Evolutionary conservation across 2,329 filamentous ascomycete genomes (phyloP), one percentile per base, ranked within the genome.

Genomic region (Madurella fahalii): DNA sequence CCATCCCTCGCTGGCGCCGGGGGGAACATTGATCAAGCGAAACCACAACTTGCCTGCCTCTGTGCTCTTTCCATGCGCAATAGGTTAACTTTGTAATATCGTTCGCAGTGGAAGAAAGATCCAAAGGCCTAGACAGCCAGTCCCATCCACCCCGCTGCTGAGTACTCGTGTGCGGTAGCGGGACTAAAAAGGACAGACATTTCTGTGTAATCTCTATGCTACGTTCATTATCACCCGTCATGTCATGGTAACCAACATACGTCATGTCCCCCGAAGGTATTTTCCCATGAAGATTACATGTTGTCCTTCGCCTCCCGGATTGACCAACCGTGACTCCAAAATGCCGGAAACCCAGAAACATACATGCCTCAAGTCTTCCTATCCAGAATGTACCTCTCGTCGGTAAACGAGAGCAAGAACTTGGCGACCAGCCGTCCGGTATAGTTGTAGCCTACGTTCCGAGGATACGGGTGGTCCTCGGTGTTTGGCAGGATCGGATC

Each of bases 181-280:
- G 81, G 81, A 84, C 81, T 84, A 84, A 77, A 77, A 77, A 75
- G 78, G 80, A 80, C 79, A 78, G 66, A 84, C 78, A 83, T 77
- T 32, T 54, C 40, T 16, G 15, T 34, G 40, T 18, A 30, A 30
- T 48, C 41, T 16, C 12, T 50, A 40, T 40, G 16, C 37, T 48
- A 39, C 18, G 18, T 37, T 30, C 17, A 25, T 48, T 40, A 18
- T 47, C 46, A 47, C 16, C 16, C 30, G 13, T 53, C 50, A 42
- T 30, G 32, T 40, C 25, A 40, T 52, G 18, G 40, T 48, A 25
- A 25, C 25, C 25, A 25, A 25, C 7, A 15, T 52, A 45, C 18
- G 40, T 16, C 40, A 43, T 43, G 16, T 2, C 40, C 40, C 9
- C 40, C 40, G 34, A 15, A 4, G 34, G 34, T 15, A 11, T 37